Evolutionary conservation across 495 filamentous ascomycete species (phyloP).

Genomic region (Pyrenopolyporus hunteri): DNA sequence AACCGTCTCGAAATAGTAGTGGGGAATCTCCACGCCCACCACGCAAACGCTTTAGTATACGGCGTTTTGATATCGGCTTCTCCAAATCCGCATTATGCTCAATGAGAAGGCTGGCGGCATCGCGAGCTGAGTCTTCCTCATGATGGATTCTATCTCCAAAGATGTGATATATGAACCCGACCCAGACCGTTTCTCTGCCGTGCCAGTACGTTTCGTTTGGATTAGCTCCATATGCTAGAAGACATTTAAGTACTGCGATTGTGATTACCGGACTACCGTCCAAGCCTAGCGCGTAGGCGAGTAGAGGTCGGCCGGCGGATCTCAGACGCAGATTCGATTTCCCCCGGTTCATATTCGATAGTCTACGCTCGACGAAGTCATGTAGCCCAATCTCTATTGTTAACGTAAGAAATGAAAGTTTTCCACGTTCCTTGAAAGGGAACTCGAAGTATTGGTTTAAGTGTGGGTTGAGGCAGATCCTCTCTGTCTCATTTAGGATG

Average conservation of each 20-base stretch:
- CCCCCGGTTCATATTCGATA: not conserved
- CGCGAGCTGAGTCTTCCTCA: no score
- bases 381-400: not conserved
- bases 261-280: not conserved
- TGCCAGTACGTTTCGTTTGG: not conserved
- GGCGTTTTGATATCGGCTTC: no score
- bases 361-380: not conserved
- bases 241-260: not conserved
- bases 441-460: not conserved
- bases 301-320: not conserved
- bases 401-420: not conserved
- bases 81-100: no score
- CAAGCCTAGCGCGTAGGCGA: not conserved
- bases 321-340: not conserved
- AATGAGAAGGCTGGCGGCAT: no score
- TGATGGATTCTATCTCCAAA: no score
- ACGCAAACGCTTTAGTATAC: no score
- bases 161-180: not conserved
- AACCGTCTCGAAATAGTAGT: no score
- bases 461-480: not conserved
- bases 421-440: not conserved
- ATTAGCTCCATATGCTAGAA: not conserved
- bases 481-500: no score
- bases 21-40: no score
- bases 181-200: not conserved